Evolutionary conservation across 2,329 filamentous ascomycete species (phyloP), one percentile per base, ranked within the genome.

Genomic region (Zymoseptoria pseudotritici): DNA sequence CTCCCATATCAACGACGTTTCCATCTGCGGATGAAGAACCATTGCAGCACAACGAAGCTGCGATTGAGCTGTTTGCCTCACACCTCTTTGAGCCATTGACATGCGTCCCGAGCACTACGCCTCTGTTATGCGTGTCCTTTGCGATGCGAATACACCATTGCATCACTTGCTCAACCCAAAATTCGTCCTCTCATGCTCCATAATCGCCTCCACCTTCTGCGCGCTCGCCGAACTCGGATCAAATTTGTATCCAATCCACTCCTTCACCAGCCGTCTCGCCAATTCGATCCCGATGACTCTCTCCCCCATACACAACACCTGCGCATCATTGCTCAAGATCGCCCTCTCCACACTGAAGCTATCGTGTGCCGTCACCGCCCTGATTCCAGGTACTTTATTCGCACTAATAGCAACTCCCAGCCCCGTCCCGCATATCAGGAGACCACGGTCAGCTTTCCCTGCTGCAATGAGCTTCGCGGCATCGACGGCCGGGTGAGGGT

Each of bases 321-420:
- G 90, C 2, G 90, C 89, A 72, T 95, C 87, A 74, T 95, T 95
- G 77, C 87, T 91, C 69, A 93, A 76, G 10, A 95, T 83, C 20
- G 88, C 86, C 55, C 90, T 79, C 80, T 95, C 90, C 5, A 95
- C 89, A 58, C 83, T 87, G 79, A 92, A 96, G 66, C 86, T 87
- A 72, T 95, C 91, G 73, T 96, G 91, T 1, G 91, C 91, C 4
- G 90, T 95, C 19, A 95, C 91, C n/a, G 91, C 91, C 22, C 90
- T 81, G 62, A 95, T 85, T 5, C 90, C 90, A 59, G 86, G 87
- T 65, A 95, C 85, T 75, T 95, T 95, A 81, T 95, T 95, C 66
- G 91, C 91, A n/a, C 84, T 79, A 72, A 95, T 95, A 68, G 91
- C 90, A 7, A 96, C 91, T 20, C 91, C 91, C 7, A 96, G 82